These are phyloP conservation scores for Pilaira anomala DNA, from an alignment of 192 early-diverging fungal species.

Conservation along the genomic window DNA sequence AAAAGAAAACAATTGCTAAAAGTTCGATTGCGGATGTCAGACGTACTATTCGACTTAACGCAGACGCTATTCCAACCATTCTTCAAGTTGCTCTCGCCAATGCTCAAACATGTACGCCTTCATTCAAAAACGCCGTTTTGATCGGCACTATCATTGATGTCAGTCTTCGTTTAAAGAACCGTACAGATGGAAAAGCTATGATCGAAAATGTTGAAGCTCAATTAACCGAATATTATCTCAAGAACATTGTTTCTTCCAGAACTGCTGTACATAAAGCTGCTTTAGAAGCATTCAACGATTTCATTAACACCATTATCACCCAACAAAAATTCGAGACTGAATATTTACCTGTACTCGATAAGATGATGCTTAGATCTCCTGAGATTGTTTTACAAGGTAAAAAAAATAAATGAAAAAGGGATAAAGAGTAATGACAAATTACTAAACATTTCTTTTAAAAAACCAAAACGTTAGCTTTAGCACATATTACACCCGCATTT, in stretches of 20 bases:
- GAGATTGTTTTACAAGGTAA: conserved; percentile 69
- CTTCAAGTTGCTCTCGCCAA: conserved; percentile 44
- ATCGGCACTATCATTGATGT: conserved; percentile 61
- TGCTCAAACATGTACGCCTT: conserved; percentile 39
- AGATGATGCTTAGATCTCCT: conserved; percentile 81
- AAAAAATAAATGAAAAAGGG: not conserved
- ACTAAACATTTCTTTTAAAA: conserved; percentile 14
- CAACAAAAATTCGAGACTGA: conserved; percentile 51
- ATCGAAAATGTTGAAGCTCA: conserved; percentile 43
- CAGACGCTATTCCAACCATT: conserved; percentile 48
- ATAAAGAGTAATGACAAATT: not conserved
- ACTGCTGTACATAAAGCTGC: conserved; percentile 40
- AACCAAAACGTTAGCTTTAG: too few species aligned
- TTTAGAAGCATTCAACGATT: conserved; percentile 54
- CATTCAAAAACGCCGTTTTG: conserved; percentile 51
- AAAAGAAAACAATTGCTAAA: conserved; percentile 48
- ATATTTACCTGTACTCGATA: conserved; percentile 64
- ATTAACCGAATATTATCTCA: conserved; percentile 59
- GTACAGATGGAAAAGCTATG: conserved; percentile 26
- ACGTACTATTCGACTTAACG: conserved; percentile 52
- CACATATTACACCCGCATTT: conserved; percentile 46
- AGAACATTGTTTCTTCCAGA: conserved; percentile 54
- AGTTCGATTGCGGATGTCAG: conserved; percentile 55
- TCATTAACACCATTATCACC: conserved; percentile 55
- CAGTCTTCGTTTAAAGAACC: conserved; percentile 47